These are phyloP conservation scores for Biscogniauxia sp. DNA, from an alignment of 2,329 filamentous ascomycete genomes.

Conservation along the genomic window DNA sequence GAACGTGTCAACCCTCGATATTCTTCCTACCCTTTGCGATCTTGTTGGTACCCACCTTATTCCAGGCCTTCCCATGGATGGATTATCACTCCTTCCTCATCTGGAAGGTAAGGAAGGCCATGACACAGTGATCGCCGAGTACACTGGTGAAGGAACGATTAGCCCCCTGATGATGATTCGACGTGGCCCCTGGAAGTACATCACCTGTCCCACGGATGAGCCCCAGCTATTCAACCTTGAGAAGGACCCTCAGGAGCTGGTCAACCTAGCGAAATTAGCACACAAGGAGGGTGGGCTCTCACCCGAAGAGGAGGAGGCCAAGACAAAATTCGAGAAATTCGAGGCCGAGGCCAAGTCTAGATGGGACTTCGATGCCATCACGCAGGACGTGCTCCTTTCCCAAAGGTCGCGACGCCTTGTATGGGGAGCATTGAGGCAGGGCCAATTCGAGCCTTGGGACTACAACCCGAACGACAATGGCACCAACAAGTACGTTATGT, in stretches of 20 bases:
- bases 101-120: slow-evolving; percentile 64
- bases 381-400: slow-evolving; percentile 67
- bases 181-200: slow-evolving; percentile 85
- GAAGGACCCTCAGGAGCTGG: slow-evolving; percentile 72
- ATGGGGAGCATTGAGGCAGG: slow-evolving; percentile 75
- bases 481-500: slow-evolving; percentile 54
- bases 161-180: slow-evolving; percentile 93
- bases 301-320: slow-evolving; percentile 45
- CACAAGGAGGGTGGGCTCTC: slow-evolving; percentile 37
- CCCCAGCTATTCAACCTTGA: slow-evolving; percentile 81
- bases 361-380: slow-evolving; percentile 82
- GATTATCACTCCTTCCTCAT: slow-evolving; percentile 76
- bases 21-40: slow-evolving; percentile 85
- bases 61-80: slow-evolving; percentile 78
- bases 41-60: slow-evolving; percentile 71
- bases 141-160: slow-evolving; percentile 89
- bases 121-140: slow-evolving; percentile 91
- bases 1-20: slow-evolving; percentile 88
- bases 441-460: slow-evolving; percentile 80
- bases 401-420: slow-evolving; percentile 78
- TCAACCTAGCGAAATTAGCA: slow-evolving; percentile 61
- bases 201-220: slow-evolving; percentile 79
- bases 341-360: slow-evolving; percentile 68
- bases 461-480: slow-evolving; percentile 73
- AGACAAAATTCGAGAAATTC: slow-evolving; percentile 61